Evolutionary conservation across 179 eudicot species (phyloP).

Genomic region (Pouteria campechiana): DNA sequence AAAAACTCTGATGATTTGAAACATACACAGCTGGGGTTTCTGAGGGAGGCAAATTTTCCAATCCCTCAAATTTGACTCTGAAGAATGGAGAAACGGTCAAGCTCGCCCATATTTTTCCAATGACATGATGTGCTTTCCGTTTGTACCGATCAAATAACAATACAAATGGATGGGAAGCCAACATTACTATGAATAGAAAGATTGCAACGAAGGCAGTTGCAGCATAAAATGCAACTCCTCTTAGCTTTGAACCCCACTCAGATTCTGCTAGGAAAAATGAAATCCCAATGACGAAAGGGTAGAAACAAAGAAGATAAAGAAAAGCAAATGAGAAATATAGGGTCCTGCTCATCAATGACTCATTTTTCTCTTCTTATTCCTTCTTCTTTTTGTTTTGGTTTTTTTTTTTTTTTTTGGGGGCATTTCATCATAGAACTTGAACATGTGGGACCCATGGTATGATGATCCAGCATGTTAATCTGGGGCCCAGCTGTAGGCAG

Average conservation of each 20-base stretch:
- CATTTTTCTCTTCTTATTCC: too few species aligned
- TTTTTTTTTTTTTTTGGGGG: too few species aligned
- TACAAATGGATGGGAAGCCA: conserved; percentile 80
- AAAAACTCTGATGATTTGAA: conserved; percentile 92
- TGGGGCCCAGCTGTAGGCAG: too few species aligned
- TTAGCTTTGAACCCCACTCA: conserved; percentile 36
- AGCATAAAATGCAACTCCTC: conserved; percentile 63
- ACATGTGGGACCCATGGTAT: too few species aligned
- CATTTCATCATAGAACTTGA: too few species aligned
- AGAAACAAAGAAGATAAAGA: background rate
- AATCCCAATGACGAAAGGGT: background rate
- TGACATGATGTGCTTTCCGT: conserved; percentile 56
- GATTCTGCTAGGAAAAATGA: conserved; percentile 31
- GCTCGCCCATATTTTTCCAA: conserved; percentile 77
- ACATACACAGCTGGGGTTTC: conserved; percentile 83
- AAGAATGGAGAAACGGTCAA: conserved; percentile 54
- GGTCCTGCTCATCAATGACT: too few species aligned
- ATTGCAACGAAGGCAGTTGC: conserved; percentile 53
- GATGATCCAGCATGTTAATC: too few species aligned
- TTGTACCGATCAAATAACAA: conserved; percentile 63
- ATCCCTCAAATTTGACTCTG: conserved; percentile 56
- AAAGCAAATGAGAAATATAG: background rate
- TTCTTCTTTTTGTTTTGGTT: too few species aligned
- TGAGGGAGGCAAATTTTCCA: conserved; percentile 62
- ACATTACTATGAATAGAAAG: conserved; percentile 55